phyloP scores from a whole-genome alignment of 2,329 filamentous ascomycete species.

The Bipolaris oryzae region DNA sequence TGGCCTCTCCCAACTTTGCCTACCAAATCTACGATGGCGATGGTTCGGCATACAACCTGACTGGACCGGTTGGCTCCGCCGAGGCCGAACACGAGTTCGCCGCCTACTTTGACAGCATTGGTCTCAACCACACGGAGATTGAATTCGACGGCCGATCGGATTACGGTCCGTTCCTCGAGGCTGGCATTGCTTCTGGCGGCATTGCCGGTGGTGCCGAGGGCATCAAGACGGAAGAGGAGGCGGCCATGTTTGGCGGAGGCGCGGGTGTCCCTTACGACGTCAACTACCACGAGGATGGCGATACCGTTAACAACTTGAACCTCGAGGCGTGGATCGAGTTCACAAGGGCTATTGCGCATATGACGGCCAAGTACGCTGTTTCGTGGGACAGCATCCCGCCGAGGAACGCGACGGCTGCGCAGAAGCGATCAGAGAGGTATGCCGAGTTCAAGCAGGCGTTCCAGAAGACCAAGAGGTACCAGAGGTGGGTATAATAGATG shows the following conservation, averaged over 20 bases:
- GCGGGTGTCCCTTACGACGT: slow-evolving; percentile 40
- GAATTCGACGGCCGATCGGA: slow-evolving; percentile 81
- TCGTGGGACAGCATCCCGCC: slow-evolving; percentile 42
- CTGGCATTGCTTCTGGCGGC: slow-evolving; percentile 75
- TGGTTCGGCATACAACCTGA: slow-evolving; percentile 60
- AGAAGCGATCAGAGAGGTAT: slow-evolving; percentile 29
- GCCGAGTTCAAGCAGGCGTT: slow-evolving; percentile 26
- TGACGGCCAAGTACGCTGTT: slow-evolving; percentile 43
- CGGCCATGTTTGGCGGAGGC: slow-evolving; percentile 70
- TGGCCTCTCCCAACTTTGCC: slow-evolving; percentile 66
- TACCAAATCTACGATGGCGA: slow-evolving; percentile 64
- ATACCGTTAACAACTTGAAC: slow-evolving; percentile 45
- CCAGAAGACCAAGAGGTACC: slow-evolving; percentile 29
- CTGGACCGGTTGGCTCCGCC: slow-evolving; percentile 67
- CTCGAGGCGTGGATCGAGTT: slow-evolving; percentile 56
- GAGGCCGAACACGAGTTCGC: slow-evolving; percentile 68
- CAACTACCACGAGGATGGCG: slow-evolving; percentile 48
- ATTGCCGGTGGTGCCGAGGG: slow-evolving; percentile 80
- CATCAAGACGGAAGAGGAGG: slow-evolving; percentile 72
- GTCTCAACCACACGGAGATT: slow-evolving; percentile 63
- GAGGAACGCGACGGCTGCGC: slow-evolving; percentile 30
- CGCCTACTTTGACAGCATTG: slow-evolving; percentile 40
- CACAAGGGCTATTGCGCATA: slow-evolving; percentile 64
- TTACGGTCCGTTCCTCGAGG: slow-evolving; percentile 76
- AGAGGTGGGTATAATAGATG: slow-evolving; percentile 28